phyloP scores from a whole-genome alignment of 768 basidiomycete genomes.

The Pleurotus sapidus region DNA sequence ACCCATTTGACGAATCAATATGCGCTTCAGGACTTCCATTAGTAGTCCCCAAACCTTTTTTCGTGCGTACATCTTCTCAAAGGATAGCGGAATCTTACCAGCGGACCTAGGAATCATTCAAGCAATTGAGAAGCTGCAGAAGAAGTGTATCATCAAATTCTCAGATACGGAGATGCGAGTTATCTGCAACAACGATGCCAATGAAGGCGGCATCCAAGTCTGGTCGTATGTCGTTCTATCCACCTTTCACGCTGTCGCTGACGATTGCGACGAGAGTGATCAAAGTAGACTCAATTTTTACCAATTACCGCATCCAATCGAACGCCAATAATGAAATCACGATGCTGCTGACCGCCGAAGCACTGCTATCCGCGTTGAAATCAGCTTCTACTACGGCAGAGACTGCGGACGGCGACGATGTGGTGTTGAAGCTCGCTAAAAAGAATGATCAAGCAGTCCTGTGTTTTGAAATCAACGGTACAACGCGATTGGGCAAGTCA shows the following conservation, averaged over 20 bases:
- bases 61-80: neutral
- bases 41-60: conserved; percentile 2
- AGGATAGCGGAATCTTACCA: neutral
- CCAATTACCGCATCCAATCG: conserved; percentile 81
- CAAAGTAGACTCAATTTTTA: conserved; percentile 67
- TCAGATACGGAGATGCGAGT: conserved; percentile 72
- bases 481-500: conserved; percentile 59
- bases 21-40: conserved; percentile 2
- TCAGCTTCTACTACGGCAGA: conserved; percentile 44
- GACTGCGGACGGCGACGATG: conserved; percentile 53
- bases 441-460: conserved; percentile 78
- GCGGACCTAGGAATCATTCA: conserved; percentile 64
- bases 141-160: conserved; percentile 81
- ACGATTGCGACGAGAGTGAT: conserved; percentile 42
- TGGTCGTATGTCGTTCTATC: conserved; percentile 48
- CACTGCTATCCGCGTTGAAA: conserved; percentile 70
- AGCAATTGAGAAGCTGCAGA: conserved; percentile 80
- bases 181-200: conserved; percentile 78
- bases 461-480: conserved; percentile 69
- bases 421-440: conserved; percentile 84
- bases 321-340: conserved; percentile 83
- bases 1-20: neutral
- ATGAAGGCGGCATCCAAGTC: conserved; percentile 84
- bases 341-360: conserved; percentile 68
- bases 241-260: neutral